Base-by-base conservation (phyloP, 1,139 yeast species). In the Candida sanyaensis region DNA sequence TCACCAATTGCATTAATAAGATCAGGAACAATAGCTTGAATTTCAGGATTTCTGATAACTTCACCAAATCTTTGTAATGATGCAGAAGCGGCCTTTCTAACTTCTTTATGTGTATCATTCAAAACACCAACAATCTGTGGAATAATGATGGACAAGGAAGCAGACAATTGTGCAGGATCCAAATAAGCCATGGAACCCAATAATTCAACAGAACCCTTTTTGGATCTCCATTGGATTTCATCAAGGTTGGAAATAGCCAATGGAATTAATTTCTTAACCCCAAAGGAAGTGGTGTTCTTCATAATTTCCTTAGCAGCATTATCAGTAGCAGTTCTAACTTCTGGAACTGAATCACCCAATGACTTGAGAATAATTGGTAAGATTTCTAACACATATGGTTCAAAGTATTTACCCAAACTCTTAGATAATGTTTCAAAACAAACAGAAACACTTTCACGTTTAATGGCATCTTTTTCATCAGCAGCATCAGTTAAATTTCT, bases 111-210 rank as follows among this genome's bases (percentile, higher is more conserved):
- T 0, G 97, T 83, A 58, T 93, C 99, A 61, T 89, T 92, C 62
- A 95, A 75, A 21, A 92, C 97, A 56, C 96, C 93, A 48, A 93
- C 99, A 68, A 93, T 90, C 63, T 92, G 96, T 1, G 99, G 99
- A 52, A 93, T 89, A 68, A 93, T 92, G 0, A 84, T 82, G 0
- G 97, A 88, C 58, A 93, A 75, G 1, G 97, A 90, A 0, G 92
- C 81, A 5, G 98, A 90, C 57, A 95, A 77, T 64, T 93, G 99
- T 2, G 95, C 80, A 5, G 99, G 99, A 61, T 93, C 97, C 55
- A 95, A 77, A 64, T 92, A 93, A 0, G 99, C 99, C 99, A 93
- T 95, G 27, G 97, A 85, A 67, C 99, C 99, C 44, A 93, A 77
- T 51, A 93, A 73, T 62, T 95, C 99, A 29, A 93, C 99, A 6